Percentiles rank a stretch among this genome's conserved stretches.
Conservation (phyloP, 2,329 filamentous ascomycete genomes). For the Aschersonia sp. region DNA sequence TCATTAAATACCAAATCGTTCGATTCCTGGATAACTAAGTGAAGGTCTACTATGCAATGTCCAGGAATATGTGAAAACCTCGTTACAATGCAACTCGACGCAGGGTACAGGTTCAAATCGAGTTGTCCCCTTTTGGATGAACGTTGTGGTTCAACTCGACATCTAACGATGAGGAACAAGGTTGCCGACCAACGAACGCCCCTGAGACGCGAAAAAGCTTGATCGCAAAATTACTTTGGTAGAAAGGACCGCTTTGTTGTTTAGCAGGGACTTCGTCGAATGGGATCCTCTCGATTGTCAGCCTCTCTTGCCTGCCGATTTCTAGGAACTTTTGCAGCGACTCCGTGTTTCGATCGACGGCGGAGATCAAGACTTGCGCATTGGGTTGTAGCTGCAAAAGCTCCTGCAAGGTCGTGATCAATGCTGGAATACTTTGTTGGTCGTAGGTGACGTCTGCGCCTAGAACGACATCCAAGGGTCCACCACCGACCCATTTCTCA, state of each 20-base stretch:
- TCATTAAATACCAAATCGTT: no score
- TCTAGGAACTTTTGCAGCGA: slow-evolving; percentile 53
- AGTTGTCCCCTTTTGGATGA: no score
- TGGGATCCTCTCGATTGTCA: slow-evolving; percentile 26
- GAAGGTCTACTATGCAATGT: no score
- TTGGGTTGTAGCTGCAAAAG: slow-evolving; percentile 42
- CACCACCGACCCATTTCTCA: slow-evolving; percentile 31
- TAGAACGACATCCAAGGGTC: slow-evolving; percentile 46
- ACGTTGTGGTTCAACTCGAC: no score
- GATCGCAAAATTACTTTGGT: slow-evolving; percentile 13
- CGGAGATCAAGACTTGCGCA: slow-evolving; percentile 50
- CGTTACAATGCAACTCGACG: no score
- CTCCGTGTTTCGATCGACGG: slow-evolving; percentile 53
- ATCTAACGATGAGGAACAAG: no score
- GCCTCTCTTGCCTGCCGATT: slow-evolving; percentile 35
- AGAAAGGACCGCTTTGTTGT: slow-evolving; percentile 48
- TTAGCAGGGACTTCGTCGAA: slow-evolving; percentile 23
- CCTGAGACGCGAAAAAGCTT: no score
- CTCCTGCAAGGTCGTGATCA: slow-evolving; percentile 50
- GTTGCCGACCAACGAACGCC: no score
- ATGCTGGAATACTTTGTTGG: slow-evolving; percentile 41
- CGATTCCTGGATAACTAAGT: no score
- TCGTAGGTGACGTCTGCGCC: slow-evolving; percentile 75
- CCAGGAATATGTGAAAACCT: no score
- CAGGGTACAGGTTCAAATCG: no score